Evolutionary conservation across 495 filamentous ascomycete species (phyloP).

Genomic region (Haplographium delicatum): DNA sequence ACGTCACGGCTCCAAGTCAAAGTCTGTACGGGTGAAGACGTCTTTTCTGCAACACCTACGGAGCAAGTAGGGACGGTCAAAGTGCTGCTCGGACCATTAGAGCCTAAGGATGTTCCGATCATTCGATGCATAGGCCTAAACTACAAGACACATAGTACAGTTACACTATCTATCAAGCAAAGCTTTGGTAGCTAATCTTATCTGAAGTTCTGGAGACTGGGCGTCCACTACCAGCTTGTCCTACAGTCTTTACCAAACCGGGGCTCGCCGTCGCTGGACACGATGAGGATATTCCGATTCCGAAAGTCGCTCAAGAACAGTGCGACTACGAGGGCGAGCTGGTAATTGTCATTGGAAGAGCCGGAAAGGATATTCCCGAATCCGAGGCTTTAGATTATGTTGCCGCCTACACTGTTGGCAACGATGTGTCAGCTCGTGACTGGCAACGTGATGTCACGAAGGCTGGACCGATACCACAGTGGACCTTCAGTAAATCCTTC

Average conservation of each 20-base stretch:
- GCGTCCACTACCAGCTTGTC: conserved; percentile 14
- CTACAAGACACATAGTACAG: conserved; percentile 3
- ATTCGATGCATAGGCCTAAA: conserved; percentile 9
- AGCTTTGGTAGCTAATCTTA: background rate
- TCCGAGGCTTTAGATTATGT: conserved; percentile 14
- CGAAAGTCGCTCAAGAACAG: conserved; percentile 1
- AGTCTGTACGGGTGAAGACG: background rate
- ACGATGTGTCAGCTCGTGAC: conserved; percentile 19
- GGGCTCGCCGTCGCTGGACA: conserved; percentile 16
- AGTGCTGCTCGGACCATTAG: background rate
- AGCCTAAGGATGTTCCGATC: conserved; percentile 26
- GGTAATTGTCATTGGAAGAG: conserved; percentile 13
- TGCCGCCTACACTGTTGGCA: conserved; percentile 21
- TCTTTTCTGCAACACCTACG: background rate
- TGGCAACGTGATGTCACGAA: conserved; percentile 7
- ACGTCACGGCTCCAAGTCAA: background rate
- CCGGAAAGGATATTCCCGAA: conserved; percentile 12
- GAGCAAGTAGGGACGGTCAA: background rate
- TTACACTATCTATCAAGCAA: background rate
- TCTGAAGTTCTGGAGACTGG: too few species aligned
- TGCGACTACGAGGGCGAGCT: conserved; percentile 25
- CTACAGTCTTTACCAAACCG: conserved; percentile 22
- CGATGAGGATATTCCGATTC: conserved; percentile 12
- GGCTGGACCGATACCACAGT: conserved; percentile 15
- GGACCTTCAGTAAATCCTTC: conserved; percentile 10